These are phyloP conservation scores for Saccharomyces uvarum DNA, from an alignment of 1,139 yeast genomes.

Conservation along the genomic window DNA sequence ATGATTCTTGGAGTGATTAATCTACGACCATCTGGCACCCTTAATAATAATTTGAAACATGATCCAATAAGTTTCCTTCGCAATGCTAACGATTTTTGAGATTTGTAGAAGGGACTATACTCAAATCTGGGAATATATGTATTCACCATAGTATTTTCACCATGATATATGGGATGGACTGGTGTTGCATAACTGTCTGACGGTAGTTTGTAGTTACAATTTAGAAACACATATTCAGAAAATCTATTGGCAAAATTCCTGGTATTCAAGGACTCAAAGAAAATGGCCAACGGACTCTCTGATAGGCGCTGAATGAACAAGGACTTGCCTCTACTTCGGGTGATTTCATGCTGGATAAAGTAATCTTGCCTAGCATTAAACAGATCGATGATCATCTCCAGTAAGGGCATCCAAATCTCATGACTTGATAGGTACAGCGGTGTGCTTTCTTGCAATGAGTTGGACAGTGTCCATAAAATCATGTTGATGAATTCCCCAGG, in stretches of 20 bases:
- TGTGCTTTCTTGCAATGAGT: slow-evolving; percentile 15
- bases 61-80: slow-evolving; percentile 19
- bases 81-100: slow-evolving; percentile 17
- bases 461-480: slow-evolving; percentile 24
- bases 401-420: slow-evolving; percentile 25
- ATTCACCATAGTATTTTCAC: slow-evolving; percentile 14
- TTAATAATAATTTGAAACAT: slow-evolving; percentile 16
- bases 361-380: slow-evolving; percentile 24
- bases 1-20: slow-evolving; percentile 14
- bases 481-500: slow-evolving; percentile 24
- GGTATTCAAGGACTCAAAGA: slow-evolving; percentile 17
- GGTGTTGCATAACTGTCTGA: slow-evolving; percentile 5
- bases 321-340: background rate
- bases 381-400: slow-evolving; percentile 19
- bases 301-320: slow-evolving; percentile 13
- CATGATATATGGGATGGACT: slow-evolving; percentile 19
- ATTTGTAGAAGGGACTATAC: slow-evolving; percentile 11
- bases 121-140: slow-evolving; percentile 13
- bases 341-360: slow-evolving; percentile 16
- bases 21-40: slow-evolving; percentile 17
- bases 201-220: slow-evolving; percentile 13
- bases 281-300: slow-evolving; percentile 20
- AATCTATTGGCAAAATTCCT: slow-evolving; percentile 12
- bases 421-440: slow-evolving; percentile 15
- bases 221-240: slow-evolving; percentile 22